Evolutionary conservation across 352 stramenopile species (phyloP).

Genomic region (Phytophthora sp.): DNA sequence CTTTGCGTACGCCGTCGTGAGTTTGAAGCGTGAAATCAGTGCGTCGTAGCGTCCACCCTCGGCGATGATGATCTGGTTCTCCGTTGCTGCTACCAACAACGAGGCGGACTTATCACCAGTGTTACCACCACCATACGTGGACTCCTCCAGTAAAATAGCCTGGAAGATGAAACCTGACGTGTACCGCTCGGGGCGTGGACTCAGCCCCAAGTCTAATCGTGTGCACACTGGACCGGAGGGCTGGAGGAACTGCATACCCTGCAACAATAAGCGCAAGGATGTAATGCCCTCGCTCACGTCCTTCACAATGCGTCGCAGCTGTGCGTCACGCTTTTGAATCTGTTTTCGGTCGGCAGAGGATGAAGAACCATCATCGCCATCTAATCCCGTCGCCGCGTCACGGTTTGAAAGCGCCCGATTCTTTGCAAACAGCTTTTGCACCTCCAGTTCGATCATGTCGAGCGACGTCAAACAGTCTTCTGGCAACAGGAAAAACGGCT

Average conservation of each 20-base stretch:
- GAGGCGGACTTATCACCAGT: constrained; percentile 26
- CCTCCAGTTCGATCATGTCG: constrained; percentile 68
- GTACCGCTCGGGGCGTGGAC: constrained; percentile 76
- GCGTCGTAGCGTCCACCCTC: constrained; percentile 86
- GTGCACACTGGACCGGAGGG: constrained; percentile 64
- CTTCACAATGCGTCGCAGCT: constrained; percentile 69
- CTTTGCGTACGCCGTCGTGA: constrained; percentile 81
- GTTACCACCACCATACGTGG: constrained; percentile 23
- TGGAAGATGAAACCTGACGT: constrained; percentile 87
- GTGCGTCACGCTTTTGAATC: constrained; percentile 67
- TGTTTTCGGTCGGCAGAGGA: constrained; percentile 51
- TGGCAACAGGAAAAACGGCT: constrained; percentile 80
- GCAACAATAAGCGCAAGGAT: constrained; percentile 68
- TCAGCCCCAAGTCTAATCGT: constrained; percentile 79
- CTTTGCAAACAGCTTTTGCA: constrained; percentile 64
- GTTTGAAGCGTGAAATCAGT: constrained; percentile 84
- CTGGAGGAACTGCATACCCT: constrained; percentile 74
- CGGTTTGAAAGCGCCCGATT: constrained; percentile 36
- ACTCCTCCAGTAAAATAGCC: constrained; percentile 61
- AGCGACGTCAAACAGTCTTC: constrained; percentile 67
- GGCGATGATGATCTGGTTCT: constrained; percentile 72
- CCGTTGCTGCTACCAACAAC: constrained; percentile 40
- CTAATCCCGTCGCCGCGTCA: constrained; percentile 22
- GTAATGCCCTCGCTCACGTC: constrained; percentile 73
- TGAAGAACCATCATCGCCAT: constrained; percentile 21